Conservation (phyloP, 73 alveolate genomes). For the Uronychia binucleata region DNA sequence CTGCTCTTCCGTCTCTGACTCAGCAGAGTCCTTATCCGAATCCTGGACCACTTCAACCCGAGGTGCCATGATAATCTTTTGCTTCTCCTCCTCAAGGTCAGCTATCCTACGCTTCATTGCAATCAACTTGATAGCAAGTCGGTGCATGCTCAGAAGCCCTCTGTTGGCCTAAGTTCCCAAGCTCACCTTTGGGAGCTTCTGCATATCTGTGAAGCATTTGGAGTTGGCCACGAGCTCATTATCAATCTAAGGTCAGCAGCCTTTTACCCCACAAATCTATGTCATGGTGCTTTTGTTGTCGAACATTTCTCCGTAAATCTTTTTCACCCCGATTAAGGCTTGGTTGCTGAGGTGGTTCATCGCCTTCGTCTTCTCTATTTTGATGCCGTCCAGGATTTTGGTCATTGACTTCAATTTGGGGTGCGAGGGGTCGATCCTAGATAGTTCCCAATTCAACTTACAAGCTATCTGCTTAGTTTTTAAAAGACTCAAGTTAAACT, state of each 20-base stretch:
- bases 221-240: background rate
- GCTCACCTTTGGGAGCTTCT: background rate
- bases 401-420: background rate
- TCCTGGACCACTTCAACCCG: background rate
- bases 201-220: background rate
- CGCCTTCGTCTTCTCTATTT: background rate
- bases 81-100: background rate
- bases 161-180: background rate
- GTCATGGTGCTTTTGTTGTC: background rate
- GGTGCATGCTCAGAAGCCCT: background rate
- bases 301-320: background rate
- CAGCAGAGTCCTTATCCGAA: background rate
- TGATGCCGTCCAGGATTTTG: background rate
- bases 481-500: background rate
- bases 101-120: background rate
- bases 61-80: background rate
- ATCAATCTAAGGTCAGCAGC: background rate
- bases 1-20: background rate
- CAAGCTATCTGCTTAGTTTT: background rate
- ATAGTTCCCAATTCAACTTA: too few species aligned
- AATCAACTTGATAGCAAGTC: background rate
- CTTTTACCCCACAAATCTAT: background rate
- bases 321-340: background rate
- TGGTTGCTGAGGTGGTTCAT: background rate
- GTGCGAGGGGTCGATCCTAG: background rate